Percentiles rank a stretch among this genome's conserved stretches.
Conservation (phyloP, 2,329 filamentous ascomycete genomes). For the Ceratocystis cacaofunesta region DNA sequence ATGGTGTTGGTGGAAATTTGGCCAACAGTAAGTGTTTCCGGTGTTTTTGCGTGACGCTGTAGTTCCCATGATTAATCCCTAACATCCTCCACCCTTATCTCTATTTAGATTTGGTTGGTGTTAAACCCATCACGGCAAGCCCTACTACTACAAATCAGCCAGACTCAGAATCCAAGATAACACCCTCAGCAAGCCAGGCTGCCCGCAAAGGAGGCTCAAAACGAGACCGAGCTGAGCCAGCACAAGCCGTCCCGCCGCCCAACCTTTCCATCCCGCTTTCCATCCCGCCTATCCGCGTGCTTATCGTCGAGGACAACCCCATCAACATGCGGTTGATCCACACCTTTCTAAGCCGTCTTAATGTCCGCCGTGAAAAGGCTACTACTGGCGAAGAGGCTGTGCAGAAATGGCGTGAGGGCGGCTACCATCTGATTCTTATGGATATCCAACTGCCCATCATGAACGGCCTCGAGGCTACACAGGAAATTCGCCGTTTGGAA, state of each 20-base stretch:
- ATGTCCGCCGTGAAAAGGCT: constrained; percentile 93
- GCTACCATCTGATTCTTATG: constrained; percentile 94
- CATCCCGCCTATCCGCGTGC: constrained; percentile 88
- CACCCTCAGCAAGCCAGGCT: neutral
- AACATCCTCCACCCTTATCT: neutral
- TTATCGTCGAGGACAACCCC: constrained; percentile 97
- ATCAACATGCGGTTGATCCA: constrained; percentile 91
- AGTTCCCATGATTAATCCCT: neutral
- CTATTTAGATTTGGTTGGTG: neutral
- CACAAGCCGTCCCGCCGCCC: constrained; percentile 36
- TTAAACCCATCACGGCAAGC: neutral
- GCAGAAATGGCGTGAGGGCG: constrained; percentile 79
- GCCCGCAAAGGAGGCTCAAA: neutral
- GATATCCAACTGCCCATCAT: constrained; percentile 96
- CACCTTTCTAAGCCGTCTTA: constrained; percentile 87
- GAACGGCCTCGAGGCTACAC: constrained; percentile 87
- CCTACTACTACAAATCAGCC: neutral
- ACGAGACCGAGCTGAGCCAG: neutral
- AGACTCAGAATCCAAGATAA: constrained; percentile 19
- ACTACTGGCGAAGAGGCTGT: constrained; percentile 91
- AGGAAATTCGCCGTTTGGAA: constrained; percentile 83
- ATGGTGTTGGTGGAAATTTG: neutral
- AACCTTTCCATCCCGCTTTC: constrained; percentile 44
- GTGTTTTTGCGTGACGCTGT: neutral
- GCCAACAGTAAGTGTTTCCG: neutral